phyloP scores from a whole-genome alignment of 352 stramenopile species.

The Globisporangium iwayamae region DNA sequence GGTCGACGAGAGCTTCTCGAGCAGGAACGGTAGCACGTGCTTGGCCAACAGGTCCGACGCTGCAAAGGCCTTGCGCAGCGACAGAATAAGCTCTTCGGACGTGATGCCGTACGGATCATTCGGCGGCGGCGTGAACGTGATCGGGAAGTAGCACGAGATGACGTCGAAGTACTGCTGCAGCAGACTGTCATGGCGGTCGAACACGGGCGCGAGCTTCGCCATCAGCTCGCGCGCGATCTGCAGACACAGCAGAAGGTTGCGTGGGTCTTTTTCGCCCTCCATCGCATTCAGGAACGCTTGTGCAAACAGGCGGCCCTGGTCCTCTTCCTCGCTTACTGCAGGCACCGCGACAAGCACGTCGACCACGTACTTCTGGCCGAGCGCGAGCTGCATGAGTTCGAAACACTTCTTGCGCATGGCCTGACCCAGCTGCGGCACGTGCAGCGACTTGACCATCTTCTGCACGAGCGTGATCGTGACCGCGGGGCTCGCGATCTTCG shows the following conservation, averaged over 20 bases:
- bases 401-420: conserved; percentile 87
- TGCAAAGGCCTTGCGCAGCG: conserved; percentile 74
- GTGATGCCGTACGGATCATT: conserved; percentile 91
- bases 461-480: conserved; percentile 58
- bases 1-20: conserved; percentile 82
- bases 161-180: conserved; percentile 87
- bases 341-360: conserved; percentile 40
- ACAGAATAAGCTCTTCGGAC: conserved; percentile 78
- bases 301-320: conserved; percentile 57
- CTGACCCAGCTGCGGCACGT: conserved; percentile 81
- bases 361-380: conserved; percentile 54
- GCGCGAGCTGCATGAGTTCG: conserved; percentile 68
- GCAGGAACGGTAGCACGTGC: conserved; percentile 81
- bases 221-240: conserved; percentile 65
- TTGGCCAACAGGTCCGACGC: conserved; percentile 74
- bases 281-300: conserved; percentile 78
- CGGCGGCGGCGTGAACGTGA: conserved; percentile 88
- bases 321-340: conserved; percentile 14
- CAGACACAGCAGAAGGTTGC: conserved; percentile 79
- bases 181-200: conserved; percentile 58
- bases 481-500: conserved; percentile 45
- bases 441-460: conserved; percentile 57
- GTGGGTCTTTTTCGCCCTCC: conserved; percentile 89
- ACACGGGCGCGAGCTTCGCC: conserved; percentile 51
- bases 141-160: conserved; percentile 91